phyloP scores from a whole-genome alignment of 2,329 filamentous ascomycete genomes.

The Alternaria sp. region DNA sequence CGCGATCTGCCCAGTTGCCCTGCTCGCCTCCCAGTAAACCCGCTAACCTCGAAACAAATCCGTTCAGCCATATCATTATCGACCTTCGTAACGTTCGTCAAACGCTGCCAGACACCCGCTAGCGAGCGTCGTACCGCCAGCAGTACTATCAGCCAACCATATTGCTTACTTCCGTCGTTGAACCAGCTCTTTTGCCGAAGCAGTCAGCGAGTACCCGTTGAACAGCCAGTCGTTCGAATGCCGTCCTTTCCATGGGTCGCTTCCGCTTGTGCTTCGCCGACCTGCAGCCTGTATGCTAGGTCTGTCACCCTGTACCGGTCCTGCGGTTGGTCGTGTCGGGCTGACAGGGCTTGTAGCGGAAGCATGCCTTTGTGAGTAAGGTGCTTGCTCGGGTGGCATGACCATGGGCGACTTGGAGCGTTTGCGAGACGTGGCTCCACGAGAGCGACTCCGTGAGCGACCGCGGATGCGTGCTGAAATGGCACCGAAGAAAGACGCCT shows the following conservation, averaged over 20 bases:
- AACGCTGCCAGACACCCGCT: slow-evolving; percentile 28
- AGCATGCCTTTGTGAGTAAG: slow-evolving; percentile 3
- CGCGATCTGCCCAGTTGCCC: neutral
- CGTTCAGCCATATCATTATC: neutral
- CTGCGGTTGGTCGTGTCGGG: slow-evolving; percentile 14
- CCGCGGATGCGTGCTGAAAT: slow-evolving; percentile 43
- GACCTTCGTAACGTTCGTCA: neutral
- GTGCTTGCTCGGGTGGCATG: slow-evolving; percentile 34
- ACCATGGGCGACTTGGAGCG: slow-evolving; percentile 41
- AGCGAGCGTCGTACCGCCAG: slow-evolving; percentile 26
- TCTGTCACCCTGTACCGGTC: slow-evolving; percentile 25
- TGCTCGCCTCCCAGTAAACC: neutral
- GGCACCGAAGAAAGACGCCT: slow-evolving; percentile 45
- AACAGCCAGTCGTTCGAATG: slow-evolving; percentile 51
- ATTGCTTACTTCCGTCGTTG: slow-evolving; percentile 29
- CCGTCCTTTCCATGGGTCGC: slow-evolving; percentile 45
- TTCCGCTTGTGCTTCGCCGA: slow-evolving; percentile 38
- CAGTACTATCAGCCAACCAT: slow-evolving; percentile 16
- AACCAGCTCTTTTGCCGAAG: slow-evolving; percentile 40
- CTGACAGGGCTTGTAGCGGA: slow-evolving; percentile 11
- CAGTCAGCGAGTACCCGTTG: slow-evolving; percentile 46
- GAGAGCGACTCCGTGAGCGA: slow-evolving; percentile 43
- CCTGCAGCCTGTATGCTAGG: slow-evolving; percentile 31
- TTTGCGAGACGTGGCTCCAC: slow-evolving; percentile 27
- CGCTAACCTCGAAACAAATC: neutral